These are phyloP conservation scores for Jacaranda mimosifolia DNA, from an alignment of 257 asterid genomes.

Conservation along the genomic window DNA sequence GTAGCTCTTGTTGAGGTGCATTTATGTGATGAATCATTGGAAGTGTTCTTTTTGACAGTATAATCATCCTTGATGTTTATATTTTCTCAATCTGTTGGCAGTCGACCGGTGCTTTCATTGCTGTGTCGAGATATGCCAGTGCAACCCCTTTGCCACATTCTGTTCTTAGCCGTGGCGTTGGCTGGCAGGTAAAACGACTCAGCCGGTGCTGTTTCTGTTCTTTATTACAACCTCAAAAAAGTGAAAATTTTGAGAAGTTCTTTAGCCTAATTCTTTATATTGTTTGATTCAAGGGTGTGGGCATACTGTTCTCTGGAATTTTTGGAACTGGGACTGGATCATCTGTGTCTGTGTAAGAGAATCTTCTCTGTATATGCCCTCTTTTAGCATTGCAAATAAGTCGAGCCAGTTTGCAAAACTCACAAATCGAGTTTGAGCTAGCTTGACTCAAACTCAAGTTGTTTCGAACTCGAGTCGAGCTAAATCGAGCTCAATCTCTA, in stretches of 20 bases:
- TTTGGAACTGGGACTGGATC: slow-evolving; percentile 95
- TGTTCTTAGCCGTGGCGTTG: slow-evolving; percentile 92
- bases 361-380: not conserved
- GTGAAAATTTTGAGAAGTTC: not conserved
- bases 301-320: slow-evolving; percentile 75
- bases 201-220: not conserved
- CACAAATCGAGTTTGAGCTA: no score
- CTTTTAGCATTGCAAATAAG: no score
- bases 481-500: no score
- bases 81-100: slow-evolving; percentile 37
- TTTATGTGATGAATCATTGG: not conserved
- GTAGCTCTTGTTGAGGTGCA: slow-evolving; percentile 91
- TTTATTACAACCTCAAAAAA: not conserved
- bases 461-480: no score
- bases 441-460: no score
- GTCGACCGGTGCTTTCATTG: slow-evolving; percentile 93
- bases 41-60: no score
- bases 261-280: not conserved
- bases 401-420: no score
- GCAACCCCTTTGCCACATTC: slow-evolving; percentile 97
- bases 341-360: slow-evolving; percentile 86
- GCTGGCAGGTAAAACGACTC: slow-evolving; percentile 82
- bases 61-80: not conserved
- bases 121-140: slow-evolving; percentile 90
- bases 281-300: slow-evolving; percentile 69